Evolutionary conservation across 2,329 filamentous ascomycete genomes (phyloP).

Genomic region (Colletotrichum gigasporum): DNA sequence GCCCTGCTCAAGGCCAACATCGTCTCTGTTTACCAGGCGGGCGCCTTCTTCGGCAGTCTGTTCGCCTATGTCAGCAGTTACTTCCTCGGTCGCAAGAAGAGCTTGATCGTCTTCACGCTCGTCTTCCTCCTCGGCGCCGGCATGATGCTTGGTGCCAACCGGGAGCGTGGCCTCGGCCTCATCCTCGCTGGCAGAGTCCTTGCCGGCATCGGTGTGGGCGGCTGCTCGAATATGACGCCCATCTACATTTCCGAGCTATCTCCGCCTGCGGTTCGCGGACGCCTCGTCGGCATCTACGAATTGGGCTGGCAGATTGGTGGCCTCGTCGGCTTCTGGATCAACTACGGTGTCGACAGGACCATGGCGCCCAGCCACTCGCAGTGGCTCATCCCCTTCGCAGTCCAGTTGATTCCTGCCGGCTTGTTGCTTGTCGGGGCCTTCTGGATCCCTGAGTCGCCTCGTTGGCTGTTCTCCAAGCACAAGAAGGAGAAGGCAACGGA

Average conservation of each 20-base stretch:
- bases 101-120: conserved; percentile 67
- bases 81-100: conserved; percentile 73
- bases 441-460: conserved; percentile 72
- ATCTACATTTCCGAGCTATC: conserved; percentile 70
- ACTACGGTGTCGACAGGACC: conserved; percentile 68
- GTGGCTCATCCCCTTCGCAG: conserved; percentile 72
- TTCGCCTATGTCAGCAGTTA: conserved; percentile 73
- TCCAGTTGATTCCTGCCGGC: conserved; percentile 74
- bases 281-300: conserved; percentile 74
- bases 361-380: conserved; percentile 58
- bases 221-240: conserved; percentile 69
- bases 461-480: conserved; percentile 74
- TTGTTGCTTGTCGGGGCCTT: conserved; percentile 67
- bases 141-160: conserved; percentile 75
- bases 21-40: conserved; percentile 83
- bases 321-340: conserved; percentile 69
- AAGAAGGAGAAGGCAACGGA: conserved; percentile 66
- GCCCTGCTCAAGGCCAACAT: conserved; percentile 77
- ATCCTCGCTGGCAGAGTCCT: conserved; percentile 71
- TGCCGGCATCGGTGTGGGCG: conserved; percentile 71
- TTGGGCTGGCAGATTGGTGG: conserved; percentile 72
- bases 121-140: conserved; percentile 78
- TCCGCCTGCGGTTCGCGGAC: conserved; percentile 71
- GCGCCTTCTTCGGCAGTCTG: conserved; percentile 84
- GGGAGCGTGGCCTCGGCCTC: conserved; percentile 68